These are phyloP conservation scores for Annona cherimola DNA, from an alignment of 164 flowering plant species.

Conservation along the genomic window DNA sequence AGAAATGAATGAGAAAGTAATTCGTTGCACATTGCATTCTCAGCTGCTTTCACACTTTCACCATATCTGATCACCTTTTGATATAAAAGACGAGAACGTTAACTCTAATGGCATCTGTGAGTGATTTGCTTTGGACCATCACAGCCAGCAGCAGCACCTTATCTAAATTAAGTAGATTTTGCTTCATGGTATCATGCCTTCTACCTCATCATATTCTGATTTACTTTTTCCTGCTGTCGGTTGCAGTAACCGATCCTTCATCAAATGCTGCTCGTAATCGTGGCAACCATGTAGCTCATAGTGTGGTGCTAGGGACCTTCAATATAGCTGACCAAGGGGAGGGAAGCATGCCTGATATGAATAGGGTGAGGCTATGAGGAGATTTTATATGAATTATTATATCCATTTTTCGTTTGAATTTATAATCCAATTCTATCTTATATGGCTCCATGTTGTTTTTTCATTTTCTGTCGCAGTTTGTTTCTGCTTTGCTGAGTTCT, in stretches of 20 bases:
- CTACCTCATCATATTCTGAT: background rate
- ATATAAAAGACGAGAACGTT: too few species aligned
- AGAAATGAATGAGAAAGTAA: too few species aligned
- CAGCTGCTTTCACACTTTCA: too few species aligned
- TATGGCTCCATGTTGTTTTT: slow-evolving; percentile 6
- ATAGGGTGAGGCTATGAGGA: slow-evolving; percentile 42
- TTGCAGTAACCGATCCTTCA: slow-evolving; percentile 45
- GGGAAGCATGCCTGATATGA: slow-evolving; percentile 59
- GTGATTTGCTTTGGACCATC: too few species aligned
- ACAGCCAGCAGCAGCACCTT: too few species aligned
- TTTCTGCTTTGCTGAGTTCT: slow-evolving; percentile 80
- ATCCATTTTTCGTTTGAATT: background rate
- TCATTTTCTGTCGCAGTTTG: slow-evolving; percentile 35
- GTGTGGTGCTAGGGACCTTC: slow-evolving; percentile 70
- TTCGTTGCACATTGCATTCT: too few species aligned
- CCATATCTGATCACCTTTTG: too few species aligned
- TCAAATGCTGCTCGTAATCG: slow-evolving; percentile 34
- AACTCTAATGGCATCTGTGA: too few species aligned
- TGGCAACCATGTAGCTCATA: slow-evolving; percentile 37
- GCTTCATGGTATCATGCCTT: too few species aligned
- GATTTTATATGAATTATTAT: background rate
- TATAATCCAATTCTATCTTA: background rate
- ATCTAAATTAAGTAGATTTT: too few species aligned
- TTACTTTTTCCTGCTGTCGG: background rate
- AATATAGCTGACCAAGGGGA: slow-evolving; percentile 76